A percentile compares a stretch with the other conserved stretches of the same genome.
These are phyloP conservation scores for Vigna mungo DNA, from an alignment of 306 rosid genomes.

Conservation along the genomic window DNA sequence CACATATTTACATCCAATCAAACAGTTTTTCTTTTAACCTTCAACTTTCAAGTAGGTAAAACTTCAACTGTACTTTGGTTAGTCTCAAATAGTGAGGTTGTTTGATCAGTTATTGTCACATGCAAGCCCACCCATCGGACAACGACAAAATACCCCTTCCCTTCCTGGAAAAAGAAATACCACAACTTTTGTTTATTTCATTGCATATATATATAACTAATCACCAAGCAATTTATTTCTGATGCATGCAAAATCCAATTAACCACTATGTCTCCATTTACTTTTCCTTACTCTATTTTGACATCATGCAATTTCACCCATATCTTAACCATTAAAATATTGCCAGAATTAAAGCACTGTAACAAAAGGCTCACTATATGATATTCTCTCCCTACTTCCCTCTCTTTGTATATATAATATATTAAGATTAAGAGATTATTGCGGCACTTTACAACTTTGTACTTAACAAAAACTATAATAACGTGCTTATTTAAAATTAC, in stretches of 20 bases:
- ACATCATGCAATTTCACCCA: slow-evolving; percentile 48
- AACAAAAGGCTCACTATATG: not conserved
- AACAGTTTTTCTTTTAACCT: not conserved
- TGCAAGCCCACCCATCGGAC: slow-evolving; percentile 42
- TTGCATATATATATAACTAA: not conserved
- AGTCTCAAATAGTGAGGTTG: slow-evolving; percentile 42
- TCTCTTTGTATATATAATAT: not conserved
- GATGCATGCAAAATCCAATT: slow-evolving; percentile 45
- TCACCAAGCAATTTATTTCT: slow-evolving; percentile 26
- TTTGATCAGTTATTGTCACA: slow-evolving; percentile 43
- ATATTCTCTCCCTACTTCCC: not conserved
- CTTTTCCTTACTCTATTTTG: slow-evolving; percentile 47
- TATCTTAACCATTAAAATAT: slow-evolving; percentile 33
- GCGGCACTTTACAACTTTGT: slow-evolving; percentile 20
- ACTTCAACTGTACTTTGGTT: slow-evolving; percentile 34
- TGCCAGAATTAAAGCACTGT: slow-evolving; percentile 4
- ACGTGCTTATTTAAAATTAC: slow-evolving; percentile 23
- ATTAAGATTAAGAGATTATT: slow-evolving; percentile 17
- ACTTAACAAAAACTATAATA: slow-evolving; percentile 6
- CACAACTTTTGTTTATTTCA: not conserved
- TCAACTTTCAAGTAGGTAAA: slow-evolving; percentile 23
- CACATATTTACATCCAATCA: slow-evolving; percentile 24
- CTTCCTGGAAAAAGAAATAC: not conserved
- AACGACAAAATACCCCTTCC: slow-evolving; percentile 40
- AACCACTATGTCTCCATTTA: slow-evolving; percentile 32